Evolutionary conservation across 257 asterid species (phyloP).

Genomic region (Scutellaria baicalensis): DNA sequence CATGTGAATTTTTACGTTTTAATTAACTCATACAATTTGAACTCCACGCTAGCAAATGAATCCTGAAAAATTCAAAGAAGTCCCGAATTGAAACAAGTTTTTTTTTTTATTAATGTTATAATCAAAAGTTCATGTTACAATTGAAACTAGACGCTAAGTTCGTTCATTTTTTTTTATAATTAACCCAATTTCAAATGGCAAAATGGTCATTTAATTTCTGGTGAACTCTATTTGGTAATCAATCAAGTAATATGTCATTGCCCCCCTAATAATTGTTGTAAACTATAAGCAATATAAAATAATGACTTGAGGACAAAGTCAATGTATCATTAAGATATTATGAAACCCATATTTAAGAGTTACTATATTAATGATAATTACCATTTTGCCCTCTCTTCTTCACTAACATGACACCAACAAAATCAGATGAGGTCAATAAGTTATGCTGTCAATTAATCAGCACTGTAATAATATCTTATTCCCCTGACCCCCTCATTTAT

Average conservation of each 20-base stretch:
- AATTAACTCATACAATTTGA: no score
- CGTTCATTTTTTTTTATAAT: no score
- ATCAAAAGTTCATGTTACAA: no score
- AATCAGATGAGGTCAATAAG: conserved; percentile 10
- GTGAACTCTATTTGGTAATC: conserved; percentile 1
- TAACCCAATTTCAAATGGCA: conserved; percentile 1
- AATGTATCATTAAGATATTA: conserved; percentile 23
- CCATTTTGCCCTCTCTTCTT: conserved; percentile 17
- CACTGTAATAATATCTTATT: not conserved
- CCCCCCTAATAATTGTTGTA: conserved; percentile 17
- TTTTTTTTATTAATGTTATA: no score
- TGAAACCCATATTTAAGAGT: not conserved
- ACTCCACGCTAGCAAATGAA: no score
- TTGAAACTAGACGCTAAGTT: no score
- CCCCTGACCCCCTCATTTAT: conserved; percentile 1
- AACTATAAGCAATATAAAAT: conserved; percentile 5
- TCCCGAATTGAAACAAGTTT: no score
- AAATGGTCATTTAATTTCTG: conserved; percentile 6
- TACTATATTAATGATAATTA: not conserved
- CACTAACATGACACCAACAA: conserved; percentile 19
- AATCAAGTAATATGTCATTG: conserved; percentile 18
- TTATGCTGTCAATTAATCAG: conserved; percentile 3
- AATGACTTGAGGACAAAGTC: conserved; percentile 34
- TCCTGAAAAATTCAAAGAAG: no score
- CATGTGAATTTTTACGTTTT: no score